Conservation (phyloP, 2,329 filamentous ascomycete species). For the Zasmidium cellare region DNA sequence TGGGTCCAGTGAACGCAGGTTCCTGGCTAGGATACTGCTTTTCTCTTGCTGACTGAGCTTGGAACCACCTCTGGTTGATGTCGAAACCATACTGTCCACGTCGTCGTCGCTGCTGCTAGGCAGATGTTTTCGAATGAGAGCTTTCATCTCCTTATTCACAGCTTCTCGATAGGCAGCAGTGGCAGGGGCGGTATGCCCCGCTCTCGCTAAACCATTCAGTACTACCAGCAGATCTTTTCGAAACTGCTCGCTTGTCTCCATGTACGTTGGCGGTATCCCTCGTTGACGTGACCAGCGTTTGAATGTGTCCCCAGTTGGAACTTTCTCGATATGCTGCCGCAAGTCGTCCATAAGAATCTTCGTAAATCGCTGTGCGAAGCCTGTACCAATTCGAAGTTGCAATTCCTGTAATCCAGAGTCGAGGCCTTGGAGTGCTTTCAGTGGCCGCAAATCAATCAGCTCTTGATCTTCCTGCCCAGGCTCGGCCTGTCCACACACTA, state of each 20-base stretch:
- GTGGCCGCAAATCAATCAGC: constrained; percentile 69
- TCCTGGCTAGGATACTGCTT: constrained; percentile 82
- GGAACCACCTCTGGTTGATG: constrained; percentile 72
- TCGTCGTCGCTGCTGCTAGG: constrained; percentile 95
- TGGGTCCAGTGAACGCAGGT: constrained; percentile 78
- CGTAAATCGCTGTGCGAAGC: constrained; percentile 79
- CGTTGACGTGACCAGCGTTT: constrained; percentile 69
- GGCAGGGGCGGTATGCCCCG: constrained; percentile 76
- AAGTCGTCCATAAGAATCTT: constrained; percentile 77
- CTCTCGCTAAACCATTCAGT: constrained; percentile 76
- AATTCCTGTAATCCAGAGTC: constrained; percentile 74
- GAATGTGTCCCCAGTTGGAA: constrained; percentile 71
- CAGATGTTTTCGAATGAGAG: constrained; percentile 77
- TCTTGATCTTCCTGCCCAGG: constrained; percentile 33
- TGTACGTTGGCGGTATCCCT: constrained; percentile 69
- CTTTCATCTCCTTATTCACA: constrained; percentile 81
- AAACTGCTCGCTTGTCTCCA: constrained; percentile 69
- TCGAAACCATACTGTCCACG: constrained; percentile 81
- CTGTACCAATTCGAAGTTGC: constrained; percentile 78
- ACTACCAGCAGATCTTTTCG: constrained; percentile 69
- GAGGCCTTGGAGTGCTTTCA: constrained; percentile 78
- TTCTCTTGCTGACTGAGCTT: constrained; percentile 81
- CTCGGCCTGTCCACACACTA: constrained; percentile 73
- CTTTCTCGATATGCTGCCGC: constrained; percentile 72
- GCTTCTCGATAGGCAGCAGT: constrained; percentile 82